Evolutionary conservation across 306 rosid genomes (phyloP).

Genomic region (Rubus parviflorus): DNA sequence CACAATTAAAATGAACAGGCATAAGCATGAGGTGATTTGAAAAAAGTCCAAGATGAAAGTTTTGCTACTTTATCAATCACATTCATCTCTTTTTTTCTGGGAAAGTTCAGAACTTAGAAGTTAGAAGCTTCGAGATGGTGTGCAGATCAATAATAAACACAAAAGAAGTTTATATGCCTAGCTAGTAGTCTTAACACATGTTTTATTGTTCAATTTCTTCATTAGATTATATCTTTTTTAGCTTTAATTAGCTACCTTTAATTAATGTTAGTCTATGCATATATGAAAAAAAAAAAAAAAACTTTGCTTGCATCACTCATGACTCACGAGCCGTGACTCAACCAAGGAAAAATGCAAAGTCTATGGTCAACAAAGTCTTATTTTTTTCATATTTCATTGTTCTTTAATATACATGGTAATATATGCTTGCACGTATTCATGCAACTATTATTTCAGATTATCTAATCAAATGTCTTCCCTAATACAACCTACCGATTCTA

Average conservation of each 20-base stretch:
- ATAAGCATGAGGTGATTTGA: no score
- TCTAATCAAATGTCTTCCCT: background rate
- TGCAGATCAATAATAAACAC: background rate
- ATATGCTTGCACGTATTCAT: background rate
- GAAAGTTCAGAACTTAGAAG: background rate
- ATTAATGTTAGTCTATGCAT: background rate
- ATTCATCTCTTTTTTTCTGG: background rate
- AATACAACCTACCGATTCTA: background rate
- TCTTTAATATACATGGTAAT: background rate
- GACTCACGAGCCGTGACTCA: background rate
- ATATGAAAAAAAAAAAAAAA: no score
- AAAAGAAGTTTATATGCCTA: background rate
- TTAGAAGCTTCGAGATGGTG: no score
- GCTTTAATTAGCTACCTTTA: background rate
- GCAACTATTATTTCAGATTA: background rate
- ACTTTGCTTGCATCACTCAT: conserved; percentile 9
- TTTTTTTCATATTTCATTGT: background rate
- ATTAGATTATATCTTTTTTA: background rate
- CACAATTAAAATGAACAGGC: no score
- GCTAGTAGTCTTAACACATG: background rate
- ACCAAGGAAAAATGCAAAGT: background rate
- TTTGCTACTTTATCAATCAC: no score
- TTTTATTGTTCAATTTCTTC: background rate
- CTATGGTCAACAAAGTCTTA: background rate
- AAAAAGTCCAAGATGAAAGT: no score